These are phyloP conservation scores for Candida argentea DNA, from an alignment of 805 yeast genomes.

Conservation along the genomic window DNA sequence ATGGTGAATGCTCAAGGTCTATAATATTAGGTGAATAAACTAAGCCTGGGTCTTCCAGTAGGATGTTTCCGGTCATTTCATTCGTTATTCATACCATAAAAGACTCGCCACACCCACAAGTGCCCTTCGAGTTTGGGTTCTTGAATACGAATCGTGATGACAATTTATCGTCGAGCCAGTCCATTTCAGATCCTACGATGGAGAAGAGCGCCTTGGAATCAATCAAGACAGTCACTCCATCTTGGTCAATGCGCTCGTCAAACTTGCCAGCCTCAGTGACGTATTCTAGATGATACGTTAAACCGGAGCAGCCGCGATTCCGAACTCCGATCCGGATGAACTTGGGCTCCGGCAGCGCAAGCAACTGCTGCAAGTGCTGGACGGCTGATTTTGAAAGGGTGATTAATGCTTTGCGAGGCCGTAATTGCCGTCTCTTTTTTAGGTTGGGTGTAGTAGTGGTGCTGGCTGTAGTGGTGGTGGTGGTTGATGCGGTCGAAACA, in stretches of 20 bases:
- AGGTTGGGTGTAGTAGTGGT: constrained; percentile 4
- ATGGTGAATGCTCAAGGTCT: no score
- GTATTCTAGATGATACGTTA: constrained; percentile 84
- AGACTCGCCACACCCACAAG: constrained; percentile 98
- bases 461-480: background rate
- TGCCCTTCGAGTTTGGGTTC: constrained; percentile 95
- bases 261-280: constrained; percentile 88
- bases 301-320: constrained; percentile 94
- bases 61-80: background rate
- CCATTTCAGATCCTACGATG: constrained; percentile 97
- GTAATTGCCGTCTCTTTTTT: constrained; percentile 52
- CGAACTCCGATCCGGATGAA: constrained; percentile 88
- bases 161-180: constrained; percentile 91
- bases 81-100: constrained; percentile 81
- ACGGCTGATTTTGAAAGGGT: constrained; percentile 71
- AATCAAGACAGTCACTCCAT: constrained; percentile 83
- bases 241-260: constrained; percentile 88
- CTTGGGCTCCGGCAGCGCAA: constrained; percentile 79
- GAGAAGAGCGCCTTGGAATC: constrained; percentile 95
- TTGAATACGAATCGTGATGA: constrained; percentile 83
- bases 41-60: no score
- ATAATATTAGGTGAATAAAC: no score
- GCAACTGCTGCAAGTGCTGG: constrained; percentile 52
- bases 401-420: constrained; percentile 86
- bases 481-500: background rate